These are phyloP conservation scores for Crotalaria pallida DNA, from an alignment of 306 rosid species.

Conservation along the genomic window DNA sequence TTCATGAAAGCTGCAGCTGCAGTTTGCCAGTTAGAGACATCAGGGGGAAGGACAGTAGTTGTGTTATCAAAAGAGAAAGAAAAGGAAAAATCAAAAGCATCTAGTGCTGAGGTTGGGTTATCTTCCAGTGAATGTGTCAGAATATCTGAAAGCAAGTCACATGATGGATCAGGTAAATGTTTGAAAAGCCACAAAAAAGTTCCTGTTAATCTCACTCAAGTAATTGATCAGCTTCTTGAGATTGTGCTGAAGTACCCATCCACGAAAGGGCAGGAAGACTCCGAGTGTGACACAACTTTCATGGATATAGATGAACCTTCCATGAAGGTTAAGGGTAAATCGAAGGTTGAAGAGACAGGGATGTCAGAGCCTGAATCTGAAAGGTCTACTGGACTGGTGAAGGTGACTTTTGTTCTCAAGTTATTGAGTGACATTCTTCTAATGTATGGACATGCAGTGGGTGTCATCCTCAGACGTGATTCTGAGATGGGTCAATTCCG, in stretches of 20 bases:
- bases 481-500: constrained; percentile 81
- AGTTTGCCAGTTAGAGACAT: constrained; percentile 89
- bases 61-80: constrained; percentile 86
- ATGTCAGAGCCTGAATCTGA: constrained; percentile 66
- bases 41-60: constrained; percentile 83
- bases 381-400: constrained; percentile 85
- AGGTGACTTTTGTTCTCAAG: constrained; percentile 91
- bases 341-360: constrained; percentile 72
- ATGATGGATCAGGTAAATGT: constrained; percentile 81
- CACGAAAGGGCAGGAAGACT: constrained; percentile 47
- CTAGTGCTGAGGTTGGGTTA: constrained; percentile 60
- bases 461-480: constrained; percentile 88
- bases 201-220: constrained; percentile 89
- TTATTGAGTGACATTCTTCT: constrained; percentile 88
- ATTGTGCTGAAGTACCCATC: constrained; percentile 80
- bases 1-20: constrained; percentile 92
- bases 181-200: constrained; percentile 81
- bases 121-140: constrained; percentile 70
- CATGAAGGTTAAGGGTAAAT: constrained; percentile 87
- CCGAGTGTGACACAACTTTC: constrained; percentile 39
- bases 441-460: constrained; percentile 93
- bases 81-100: constrained; percentile 69
- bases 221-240: constrained; percentile 93
- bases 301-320: constrained; percentile 96
- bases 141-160: constrained; percentile 72